Evolutionary conservation across 225 moss, liverwort and hornwort genomes (phyloP).

Genomic region (Rhytidiadelphus loreus): DNA sequence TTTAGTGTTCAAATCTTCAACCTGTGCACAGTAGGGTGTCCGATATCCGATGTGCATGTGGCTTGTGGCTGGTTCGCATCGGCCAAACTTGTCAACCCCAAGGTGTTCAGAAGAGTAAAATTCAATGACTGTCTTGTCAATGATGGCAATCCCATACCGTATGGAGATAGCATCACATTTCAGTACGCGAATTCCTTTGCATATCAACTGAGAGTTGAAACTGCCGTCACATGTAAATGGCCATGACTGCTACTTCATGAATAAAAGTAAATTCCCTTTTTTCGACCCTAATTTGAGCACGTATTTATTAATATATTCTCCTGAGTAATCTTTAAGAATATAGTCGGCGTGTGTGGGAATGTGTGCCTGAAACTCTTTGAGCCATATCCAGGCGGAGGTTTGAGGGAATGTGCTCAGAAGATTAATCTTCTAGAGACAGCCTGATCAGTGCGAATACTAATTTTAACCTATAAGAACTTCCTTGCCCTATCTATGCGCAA

Average conservation of each 20-base stretch:
- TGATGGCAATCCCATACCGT: conserved; percentile 59
- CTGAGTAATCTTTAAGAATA: not conserved
- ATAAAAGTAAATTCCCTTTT: conserved; percentile 37
- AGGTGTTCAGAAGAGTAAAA: conserved; percentile 58
- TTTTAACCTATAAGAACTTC: not conserved
- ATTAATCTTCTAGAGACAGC: not conserved
- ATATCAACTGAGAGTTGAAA: conserved; percentile 58
- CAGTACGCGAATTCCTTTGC: conserved; percentile 61
- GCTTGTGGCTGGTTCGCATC: conserved; percentile 60
- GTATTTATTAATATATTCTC: not conserved
- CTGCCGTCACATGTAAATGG: conserved; percentile 54
- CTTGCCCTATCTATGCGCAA: not conserved
- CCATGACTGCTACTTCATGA: conserved; percentile 48
- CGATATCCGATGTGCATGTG: conserved; percentile 63
- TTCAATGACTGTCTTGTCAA: conserved; percentile 68
- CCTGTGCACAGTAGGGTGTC: conserved; percentile 62
- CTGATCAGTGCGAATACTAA: not conserved
- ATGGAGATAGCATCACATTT: conserved; percentile 52
- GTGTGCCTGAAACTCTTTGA: not conserved
- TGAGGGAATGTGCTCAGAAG: not conserved
- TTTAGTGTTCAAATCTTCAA: conserved; percentile 73
- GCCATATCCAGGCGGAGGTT: not conserved
- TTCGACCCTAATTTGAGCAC: conserved; percentile 13
- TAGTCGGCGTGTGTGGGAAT: not conserved
- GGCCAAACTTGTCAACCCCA: conserved; percentile 62